phyloP scores from a whole-genome alignment of 352 stramenopile species.

The Thalassiosira oceanica region DNA sequence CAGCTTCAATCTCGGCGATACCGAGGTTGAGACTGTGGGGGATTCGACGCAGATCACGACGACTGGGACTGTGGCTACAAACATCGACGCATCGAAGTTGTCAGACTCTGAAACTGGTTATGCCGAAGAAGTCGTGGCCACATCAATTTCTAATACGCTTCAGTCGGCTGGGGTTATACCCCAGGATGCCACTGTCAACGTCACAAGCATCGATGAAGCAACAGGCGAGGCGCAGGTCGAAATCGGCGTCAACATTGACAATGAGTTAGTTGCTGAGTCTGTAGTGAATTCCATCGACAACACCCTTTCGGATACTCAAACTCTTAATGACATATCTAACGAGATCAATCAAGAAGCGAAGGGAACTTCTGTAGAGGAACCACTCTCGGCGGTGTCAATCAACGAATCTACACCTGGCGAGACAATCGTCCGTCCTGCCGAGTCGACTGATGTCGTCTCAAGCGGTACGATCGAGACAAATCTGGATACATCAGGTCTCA shows the following conservation, averaged over 20 bases:
- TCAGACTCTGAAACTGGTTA: conserved; percentile 9
- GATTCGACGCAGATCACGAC: conserved; percentile 1
- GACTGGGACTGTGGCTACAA: conserved; percentile 15
- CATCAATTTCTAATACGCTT: conserved; percentile 10
- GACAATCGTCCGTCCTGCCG: neutral
- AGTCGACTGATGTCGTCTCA: neutral
- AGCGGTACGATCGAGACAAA: conserved; percentile 9
- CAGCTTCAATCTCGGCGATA: too few relatives aligned
- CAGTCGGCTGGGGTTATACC: conserved; percentile 9
- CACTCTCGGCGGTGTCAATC: neutral
- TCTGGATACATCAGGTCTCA: conserved; percentile 6
- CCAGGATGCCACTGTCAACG: conserved; percentile 5
- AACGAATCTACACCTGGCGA: neutral
- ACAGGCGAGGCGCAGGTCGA: conserved; percentile 8
- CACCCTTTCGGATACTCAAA: neutral
- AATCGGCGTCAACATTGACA: too few relatives aligned
- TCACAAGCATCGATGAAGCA: conserved; percentile 13
- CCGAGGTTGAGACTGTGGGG: neutral
- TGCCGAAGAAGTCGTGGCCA: conserved; percentile 5
- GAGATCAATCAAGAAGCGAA: neutral
- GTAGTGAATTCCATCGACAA: too few relatives aligned
- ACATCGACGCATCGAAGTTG: conserved; percentile 11
- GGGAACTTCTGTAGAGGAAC: neutral
- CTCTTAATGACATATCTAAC: neutral
- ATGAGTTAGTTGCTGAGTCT: too few relatives aligned